These are phyloP conservation scores for Boletus rubroflammeus DNA, from an alignment of 768 basidiomycete species.

Conservation along the genomic window DNA sequence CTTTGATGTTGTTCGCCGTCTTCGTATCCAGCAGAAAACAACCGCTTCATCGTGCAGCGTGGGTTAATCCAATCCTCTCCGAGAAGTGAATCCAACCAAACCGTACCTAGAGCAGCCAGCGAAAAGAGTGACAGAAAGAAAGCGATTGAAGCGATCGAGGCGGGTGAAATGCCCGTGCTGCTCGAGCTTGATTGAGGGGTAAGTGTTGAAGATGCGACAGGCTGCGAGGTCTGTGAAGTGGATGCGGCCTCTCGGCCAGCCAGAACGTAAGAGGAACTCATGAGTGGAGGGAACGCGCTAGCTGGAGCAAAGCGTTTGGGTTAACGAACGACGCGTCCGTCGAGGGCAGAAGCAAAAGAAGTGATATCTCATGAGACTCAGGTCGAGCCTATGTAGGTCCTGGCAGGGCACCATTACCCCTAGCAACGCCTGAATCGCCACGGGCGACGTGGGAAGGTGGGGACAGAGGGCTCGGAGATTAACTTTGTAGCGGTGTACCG, in stretches of 20 bases:
- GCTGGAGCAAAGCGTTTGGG: background rate
- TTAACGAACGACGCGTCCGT: conserved; percentile 1
- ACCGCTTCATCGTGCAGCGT: conserved; percentile 7
- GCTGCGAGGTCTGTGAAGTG: background rate
- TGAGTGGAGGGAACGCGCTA: background rate
- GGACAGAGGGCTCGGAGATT: background rate
- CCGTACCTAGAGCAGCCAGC: conserved; percentile 25
- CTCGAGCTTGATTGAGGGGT: background rate
- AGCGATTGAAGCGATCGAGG: background rate
- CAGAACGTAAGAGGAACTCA: conserved; percentile 3
- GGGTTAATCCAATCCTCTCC: background rate
- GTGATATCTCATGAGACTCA: background rate
- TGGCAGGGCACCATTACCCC: conserved; percentile 2
- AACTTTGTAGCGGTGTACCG: background rate
- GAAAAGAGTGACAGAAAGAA: conserved; percentile 17
- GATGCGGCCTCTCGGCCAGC: conserved; percentile 10
- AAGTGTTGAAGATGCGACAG: background rate
- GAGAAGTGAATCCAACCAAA: conserved; percentile 3
- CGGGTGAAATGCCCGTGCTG: background rate
- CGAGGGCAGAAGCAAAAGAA: background rate
- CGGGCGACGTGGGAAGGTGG: background rate
- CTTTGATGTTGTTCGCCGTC: background rate
- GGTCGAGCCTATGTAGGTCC: conserved; percentile 4
- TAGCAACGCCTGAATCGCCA: conserved; percentile 15
- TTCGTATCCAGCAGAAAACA: conserved; percentile 11